Evolutionary conservation across 331 rosid species (phyloP).

Genomic region (Telfairia occidentalis): DNA sequence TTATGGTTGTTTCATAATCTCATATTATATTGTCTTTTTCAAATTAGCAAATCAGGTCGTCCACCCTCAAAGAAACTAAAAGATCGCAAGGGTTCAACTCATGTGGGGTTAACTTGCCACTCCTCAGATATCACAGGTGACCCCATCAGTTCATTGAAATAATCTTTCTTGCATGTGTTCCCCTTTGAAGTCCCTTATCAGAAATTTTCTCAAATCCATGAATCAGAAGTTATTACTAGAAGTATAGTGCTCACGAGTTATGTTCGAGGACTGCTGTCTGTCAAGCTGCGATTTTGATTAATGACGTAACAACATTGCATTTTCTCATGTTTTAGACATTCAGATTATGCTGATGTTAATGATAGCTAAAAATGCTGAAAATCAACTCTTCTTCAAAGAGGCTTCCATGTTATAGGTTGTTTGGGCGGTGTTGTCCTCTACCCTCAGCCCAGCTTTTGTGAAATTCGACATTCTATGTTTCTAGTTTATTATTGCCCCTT

Average conservation of each 20-base stretch:
- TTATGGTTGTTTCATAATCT: conserved; percentile 2
- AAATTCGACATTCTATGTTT: too few species aligned
- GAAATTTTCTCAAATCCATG: not conserved
- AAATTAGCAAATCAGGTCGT: conserved; percentile 65
- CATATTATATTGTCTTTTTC: conserved; percentile 10
- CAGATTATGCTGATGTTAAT: not conserved
- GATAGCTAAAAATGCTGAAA: not conserved
- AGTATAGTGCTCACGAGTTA: not conserved
- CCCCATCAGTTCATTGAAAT: conserved; percentile 11
- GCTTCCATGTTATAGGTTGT: too few species aligned
- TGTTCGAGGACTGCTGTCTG: not conserved
- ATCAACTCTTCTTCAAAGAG: not conserved
- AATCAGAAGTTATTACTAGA: not conserved
- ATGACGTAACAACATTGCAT: not conserved
- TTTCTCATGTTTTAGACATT: not conserved
- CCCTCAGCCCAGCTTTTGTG: too few species aligned
- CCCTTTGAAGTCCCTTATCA: not conserved
- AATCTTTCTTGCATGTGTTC: not conserved
- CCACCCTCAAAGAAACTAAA: conserved; percentile 77
- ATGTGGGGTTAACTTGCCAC: conserved; percentile 38
- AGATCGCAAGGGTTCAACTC: conserved; percentile 56
- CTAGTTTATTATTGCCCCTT: not conserved
- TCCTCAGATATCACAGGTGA: conserved; percentile 66
- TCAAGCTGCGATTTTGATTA: not conserved
- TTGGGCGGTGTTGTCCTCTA: too few species aligned